phyloP scores from a whole-genome alignment of 495 filamentous ascomycete species.

The Staphylotrichum tortipilum region DNA sequence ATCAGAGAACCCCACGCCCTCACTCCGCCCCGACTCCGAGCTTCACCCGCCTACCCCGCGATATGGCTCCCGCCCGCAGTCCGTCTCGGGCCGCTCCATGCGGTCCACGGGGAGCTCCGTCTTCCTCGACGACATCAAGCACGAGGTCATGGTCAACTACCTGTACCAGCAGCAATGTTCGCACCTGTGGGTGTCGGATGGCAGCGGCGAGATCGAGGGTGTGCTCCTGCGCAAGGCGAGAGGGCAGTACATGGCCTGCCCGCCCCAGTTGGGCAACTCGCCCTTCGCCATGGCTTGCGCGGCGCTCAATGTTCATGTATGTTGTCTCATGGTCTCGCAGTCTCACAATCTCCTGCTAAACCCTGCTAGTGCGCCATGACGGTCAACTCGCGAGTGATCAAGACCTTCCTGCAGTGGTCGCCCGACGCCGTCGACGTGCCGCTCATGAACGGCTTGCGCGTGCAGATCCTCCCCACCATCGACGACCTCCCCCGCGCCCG shows the following conservation, averaged over 20 bases:
- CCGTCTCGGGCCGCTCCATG: constrained; percentile 37
- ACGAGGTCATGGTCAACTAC: constrained; percentile 77
- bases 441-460: constrained; percentile 60
- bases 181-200: constrained; percentile 61
- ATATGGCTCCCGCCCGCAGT: constrained; percentile 42
- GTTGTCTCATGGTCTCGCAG: background rate
- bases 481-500: constrained; percentile 57
- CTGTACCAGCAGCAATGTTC: constrained; percentile 69
- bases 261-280: constrained; percentile 49
- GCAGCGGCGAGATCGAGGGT: constrained; percentile 57
- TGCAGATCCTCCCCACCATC: constrained; percentile 64
- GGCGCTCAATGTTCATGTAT: constrained; percentile 61
- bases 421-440: constrained; percentile 67
- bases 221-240: constrained; percentile 59
- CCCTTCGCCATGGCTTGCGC: constrained; percentile 52
- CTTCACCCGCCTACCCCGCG: constrained; percentile 39
- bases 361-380: constrained; percentile 62
- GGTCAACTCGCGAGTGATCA: constrained; percentile 66
- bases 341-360: background rate
- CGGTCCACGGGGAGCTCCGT: constrained; percentile 45
- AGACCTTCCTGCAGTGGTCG: constrained; percentile 62
- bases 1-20: constrained; percentile 18
- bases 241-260: constrained; percentile 61
- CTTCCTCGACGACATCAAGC: constrained; percentile 66
- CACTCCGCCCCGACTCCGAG: constrained; percentile 26